Base-by-base conservation (phyloP, 1,284 basidiomycete genomes). In the Cryptococcus hybrid region DNA sequence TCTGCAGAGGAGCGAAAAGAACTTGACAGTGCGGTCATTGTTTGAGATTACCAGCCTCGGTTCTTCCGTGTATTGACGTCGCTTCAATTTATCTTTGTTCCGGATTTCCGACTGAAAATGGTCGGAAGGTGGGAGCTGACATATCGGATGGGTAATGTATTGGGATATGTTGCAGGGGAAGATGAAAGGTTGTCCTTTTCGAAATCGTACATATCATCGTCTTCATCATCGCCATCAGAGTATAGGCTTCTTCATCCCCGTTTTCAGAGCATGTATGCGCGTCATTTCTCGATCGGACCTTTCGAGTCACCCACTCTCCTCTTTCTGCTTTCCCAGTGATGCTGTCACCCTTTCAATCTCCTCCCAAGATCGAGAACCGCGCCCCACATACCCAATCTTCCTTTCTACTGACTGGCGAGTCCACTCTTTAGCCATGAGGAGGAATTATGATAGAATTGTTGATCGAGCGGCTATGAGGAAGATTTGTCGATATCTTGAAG, bases 401-500 rank as follows among this genome's bases (percentile, higher is more conserved):
- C 53, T 47, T 40, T 58, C 49, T 39, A 54, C 47, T 18, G 64
- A 61, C 12, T 55, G 54, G 36, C 59, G 46, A 0, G 56, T 47
- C 73, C 73, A 75, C 36, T 68, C 67, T 1, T 40, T 42, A 1
- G 68, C 60, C 66, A 76, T 36, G 65, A 54, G 7, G 77, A 1
- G 77, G 65, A 46, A 78, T 62, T 24, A 73, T 60, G 46, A 78
- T 69, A n/a, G 73, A 71, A 50, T 78, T 78, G 62, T 78, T 78
- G 69, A 78, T 78, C 2, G 67, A 67, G 37, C 63, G 48, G 46
- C 66, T 64, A 47, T 47, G 13, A 30, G 70, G 65, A 2, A 78
- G 63, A 6, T 57, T 70, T 8, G 69, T 57, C 34, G 58, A 61
- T n/a, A 73, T 59, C 0, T 47, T 51, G 54, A 71, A 73, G 6